phyloP scores from a whole-genome alignment of 2,329 filamentous ascomycete genomes.

The Conoideocrella luteorostrata region DNA sequence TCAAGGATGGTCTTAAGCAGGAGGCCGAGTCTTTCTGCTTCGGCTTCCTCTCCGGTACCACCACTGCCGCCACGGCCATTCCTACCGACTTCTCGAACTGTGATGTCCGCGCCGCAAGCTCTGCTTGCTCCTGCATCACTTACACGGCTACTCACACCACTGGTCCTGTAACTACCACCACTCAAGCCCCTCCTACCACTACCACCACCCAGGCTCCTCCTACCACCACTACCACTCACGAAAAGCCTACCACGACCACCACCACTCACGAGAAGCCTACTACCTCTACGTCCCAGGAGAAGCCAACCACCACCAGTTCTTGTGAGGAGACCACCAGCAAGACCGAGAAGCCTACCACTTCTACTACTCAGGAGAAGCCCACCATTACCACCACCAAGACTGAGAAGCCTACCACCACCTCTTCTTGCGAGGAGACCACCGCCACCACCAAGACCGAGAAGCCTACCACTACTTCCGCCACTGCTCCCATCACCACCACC shows the following conservation, averaged over 20 bases:
- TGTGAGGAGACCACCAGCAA: slow-evolving; percentile 8
- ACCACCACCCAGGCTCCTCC: slow-evolving; percentile 2
- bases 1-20: slow-evolving; percentile 24
- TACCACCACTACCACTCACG: neutral
- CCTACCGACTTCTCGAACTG: slow-evolving; percentile 27
- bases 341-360: slow-evolving; percentile 4
- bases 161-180: slow-evolving; percentile 5
- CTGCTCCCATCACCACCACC: slow-evolving; percentile 9
- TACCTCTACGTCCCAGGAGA: slow-evolving; percentile 5
- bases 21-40: slow-evolving; percentile 26
- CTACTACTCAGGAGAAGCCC: slow-evolving; percentile 8
- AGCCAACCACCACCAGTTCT: slow-evolving; percentile 7
- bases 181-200: slow-evolving; percentile 3
- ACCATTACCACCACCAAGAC: slow-evolving; percentile 8
- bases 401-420: slow-evolving; percentile 1
- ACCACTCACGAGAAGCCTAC: slow-evolving; percentile 9
- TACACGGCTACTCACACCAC: slow-evolving; percentile 25
- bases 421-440: too few relatives aligned
- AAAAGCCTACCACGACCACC: neutral
- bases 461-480: slow-evolving; percentile 7
- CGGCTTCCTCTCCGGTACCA: slow-evolving; percentile 23
- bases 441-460: slow-evolving; percentile 10
- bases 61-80: slow-evolving; percentile 20
- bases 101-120: slow-evolving; percentile 17
- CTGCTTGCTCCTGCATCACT: slow-evolving; percentile 32